Evolutionary conservation across 1,139 yeast species (phyloP).

Genomic region (Saccharomyces hybrid): DNA sequence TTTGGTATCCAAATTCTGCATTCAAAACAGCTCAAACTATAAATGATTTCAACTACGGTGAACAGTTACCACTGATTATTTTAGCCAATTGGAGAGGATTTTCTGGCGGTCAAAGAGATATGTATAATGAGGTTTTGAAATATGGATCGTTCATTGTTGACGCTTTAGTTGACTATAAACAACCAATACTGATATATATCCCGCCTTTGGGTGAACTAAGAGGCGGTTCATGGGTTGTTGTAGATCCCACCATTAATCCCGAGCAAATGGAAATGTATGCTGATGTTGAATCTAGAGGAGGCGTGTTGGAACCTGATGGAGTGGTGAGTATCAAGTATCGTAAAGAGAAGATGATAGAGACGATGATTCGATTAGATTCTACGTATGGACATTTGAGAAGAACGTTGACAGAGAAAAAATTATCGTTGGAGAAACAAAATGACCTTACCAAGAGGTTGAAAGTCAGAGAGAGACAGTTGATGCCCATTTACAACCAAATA

Average conservation of each 20-base stretch:
- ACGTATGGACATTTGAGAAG: constrained; percentile 61
- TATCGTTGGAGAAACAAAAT: constrained; percentile 59
- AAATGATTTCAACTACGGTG: constrained; percentile 94
- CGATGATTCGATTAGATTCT: constrained; percentile 84
- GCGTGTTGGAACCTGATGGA: constrained; percentile 98
- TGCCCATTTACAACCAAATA: constrained; percentile 87
- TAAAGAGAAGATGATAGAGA: constrained; percentile 78
- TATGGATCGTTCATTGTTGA: constrained; percentile 96
- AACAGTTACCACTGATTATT: constrained; percentile 92
- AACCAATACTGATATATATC: constrained; percentile 91
- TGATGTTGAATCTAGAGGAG: constrained; percentile 70
- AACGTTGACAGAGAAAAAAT: constrained; percentile 47
- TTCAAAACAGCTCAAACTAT: constrained; percentile 98
- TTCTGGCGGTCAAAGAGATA: constrained; percentile 99
- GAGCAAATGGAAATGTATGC: constrained; percentile 99
- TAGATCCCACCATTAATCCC: constrained; percentile 92
- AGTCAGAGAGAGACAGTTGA: constrained; percentile 68
- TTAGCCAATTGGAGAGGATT: constrained; percentile 99
- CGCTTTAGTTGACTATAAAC: constrained; percentile 91
- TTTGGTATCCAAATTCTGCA: constrained; percentile 98
- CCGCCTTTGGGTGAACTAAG: constrained; percentile 97
- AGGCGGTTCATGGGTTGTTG: constrained; percentile 99
- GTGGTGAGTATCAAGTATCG: constrained; percentile 97
- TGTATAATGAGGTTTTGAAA: constrained; percentile 96
- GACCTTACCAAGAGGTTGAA: constrained; percentile 56